Percentiles rank a stretch among this genome's conserved stretches.
Evolutionary conservation across 371 early-diverging fungal species (phyloP).

Genomic region (Syncephalastrum contaminatum): DNA sequence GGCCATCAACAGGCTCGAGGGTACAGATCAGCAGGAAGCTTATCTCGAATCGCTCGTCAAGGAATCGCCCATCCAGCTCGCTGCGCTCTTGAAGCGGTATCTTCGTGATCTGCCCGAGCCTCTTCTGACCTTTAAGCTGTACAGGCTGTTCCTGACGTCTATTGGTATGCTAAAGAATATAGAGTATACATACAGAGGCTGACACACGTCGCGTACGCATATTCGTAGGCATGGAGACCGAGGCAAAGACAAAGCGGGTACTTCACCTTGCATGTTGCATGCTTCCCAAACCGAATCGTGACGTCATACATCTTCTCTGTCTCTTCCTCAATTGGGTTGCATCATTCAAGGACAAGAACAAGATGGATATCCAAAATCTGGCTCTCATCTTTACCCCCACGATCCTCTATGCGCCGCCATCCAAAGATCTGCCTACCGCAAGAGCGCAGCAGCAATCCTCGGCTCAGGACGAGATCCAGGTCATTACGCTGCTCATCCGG

Average conservation of each 20-base stretch:
- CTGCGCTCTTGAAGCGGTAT: slow-evolving; percentile 92
- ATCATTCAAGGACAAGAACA: slow-evolving; percentile 67
- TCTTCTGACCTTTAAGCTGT: slow-evolving; percentile 81
- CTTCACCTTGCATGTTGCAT: slow-evolving; percentile 78
- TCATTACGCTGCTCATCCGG: slow-evolving; percentile 68
- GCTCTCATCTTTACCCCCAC: slow-evolving; percentile 93
- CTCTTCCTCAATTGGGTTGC: slow-evolving; percentile 83
- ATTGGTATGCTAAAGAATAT: slow-evolving; percentile 42
- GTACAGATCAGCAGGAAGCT: slow-evolving; percentile 20
- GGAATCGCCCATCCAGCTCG: slow-evolving; percentile 77
- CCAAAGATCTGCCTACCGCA: slow-evolving; percentile 25
- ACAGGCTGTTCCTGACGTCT: slow-evolving; percentile 75
- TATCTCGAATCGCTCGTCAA: slow-evolving; percentile 28
- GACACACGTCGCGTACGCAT: not conserved
- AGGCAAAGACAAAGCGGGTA: slow-evolving; percentile 46
- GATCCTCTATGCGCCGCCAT: slow-evolving; percentile 72
- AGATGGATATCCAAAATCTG: slow-evolving; percentile 88
- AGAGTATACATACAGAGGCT: not conserved
- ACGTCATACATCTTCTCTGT: slow-evolving; percentile 79
- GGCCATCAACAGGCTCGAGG: slow-evolving; percentile 59
- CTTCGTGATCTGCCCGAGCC: slow-evolving; percentile 94
- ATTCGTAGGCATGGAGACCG: slow-evolving; percentile 35
- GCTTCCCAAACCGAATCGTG: slow-evolving; percentile 88
- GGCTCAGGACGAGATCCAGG: slow-evolving; percentile 59
- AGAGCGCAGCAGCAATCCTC: slow-evolving; percentile 54